Evolutionary conservation across 2,329 filamentous ascomycete species (phyloP).

Genomic region (Nemania sp.): DNA sequence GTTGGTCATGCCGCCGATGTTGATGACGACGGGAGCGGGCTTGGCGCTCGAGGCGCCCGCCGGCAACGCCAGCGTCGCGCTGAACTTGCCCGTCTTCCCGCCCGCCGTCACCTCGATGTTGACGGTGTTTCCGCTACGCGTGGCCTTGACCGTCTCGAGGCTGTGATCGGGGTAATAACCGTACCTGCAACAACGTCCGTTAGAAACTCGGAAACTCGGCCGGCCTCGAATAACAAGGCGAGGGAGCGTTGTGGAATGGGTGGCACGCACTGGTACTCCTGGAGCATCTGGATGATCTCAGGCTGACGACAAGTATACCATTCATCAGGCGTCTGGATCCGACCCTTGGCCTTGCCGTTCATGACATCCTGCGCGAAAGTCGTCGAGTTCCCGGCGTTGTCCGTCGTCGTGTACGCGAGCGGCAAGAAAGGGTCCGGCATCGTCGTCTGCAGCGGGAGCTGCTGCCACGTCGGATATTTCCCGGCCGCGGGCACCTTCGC

Average conservation of each 20-base stretch:
- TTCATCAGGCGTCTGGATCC: slow-evolving; percentile 50
- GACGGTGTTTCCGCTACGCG: slow-evolving; percentile 50
- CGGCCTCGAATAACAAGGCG: background rate
- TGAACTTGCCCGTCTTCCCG: slow-evolving; percentile 51
- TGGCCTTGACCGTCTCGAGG: slow-evolving; percentile 52
- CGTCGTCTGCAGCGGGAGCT: slow-evolving; percentile 44
- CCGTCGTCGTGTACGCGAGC: slow-evolving; percentile 44
- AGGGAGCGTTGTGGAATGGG: background rate
- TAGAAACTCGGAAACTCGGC: too few species aligned
- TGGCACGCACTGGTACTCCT: slow-evolving; percentile 52
- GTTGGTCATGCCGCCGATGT: slow-evolving; percentile 55
- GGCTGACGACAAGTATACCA: slow-evolving; percentile 55
- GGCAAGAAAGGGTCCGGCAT: slow-evolving; percentile 52
- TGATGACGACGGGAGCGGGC: slow-evolving; percentile 53
- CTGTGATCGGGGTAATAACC: slow-evolving; percentile 56
- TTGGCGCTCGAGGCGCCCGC: slow-evolving; percentile 39
- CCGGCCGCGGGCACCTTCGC: slow-evolving; percentile 32
- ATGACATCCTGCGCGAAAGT: slow-evolving; percentile 43
- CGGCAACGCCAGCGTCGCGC: slow-evolving; percentile 49
- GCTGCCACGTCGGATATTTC: slow-evolving; percentile 43
- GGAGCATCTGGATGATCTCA: slow-evolving; percentile 53
- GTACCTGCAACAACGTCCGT: slow-evolving; percentile 23
- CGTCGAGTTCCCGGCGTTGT: slow-evolving; percentile 40
- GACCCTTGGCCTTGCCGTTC: slow-evolving; percentile 47
- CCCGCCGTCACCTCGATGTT: slow-evolving; percentile 48